Evolutionary conservation across 73 alveolate genomes (phyloP).

Genomic region (Uronychia setigera): DNA sequence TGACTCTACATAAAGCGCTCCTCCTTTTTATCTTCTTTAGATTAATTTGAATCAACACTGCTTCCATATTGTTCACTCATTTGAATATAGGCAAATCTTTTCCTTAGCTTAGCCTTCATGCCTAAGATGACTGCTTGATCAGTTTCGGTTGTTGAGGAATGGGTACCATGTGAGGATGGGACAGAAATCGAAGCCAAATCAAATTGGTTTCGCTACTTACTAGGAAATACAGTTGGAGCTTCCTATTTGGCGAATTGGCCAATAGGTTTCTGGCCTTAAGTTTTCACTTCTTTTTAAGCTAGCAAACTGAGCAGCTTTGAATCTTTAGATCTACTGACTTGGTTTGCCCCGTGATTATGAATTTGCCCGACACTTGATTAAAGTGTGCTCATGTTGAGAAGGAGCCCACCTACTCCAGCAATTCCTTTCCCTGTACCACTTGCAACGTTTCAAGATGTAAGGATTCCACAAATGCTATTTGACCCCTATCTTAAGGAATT

Average conservation of each 20-base stretch:
- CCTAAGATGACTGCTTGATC: not conserved
- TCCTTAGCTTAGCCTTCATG: not conserved
- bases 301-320: not conserved
- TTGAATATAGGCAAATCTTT: not conserved
- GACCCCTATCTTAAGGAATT: not conserved
- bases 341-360: too few species aligned
- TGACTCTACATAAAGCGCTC: too few species aligned
- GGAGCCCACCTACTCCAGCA: not conserved
- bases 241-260: too few species aligned
- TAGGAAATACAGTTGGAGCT: not conserved
- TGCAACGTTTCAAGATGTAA: too few species aligned
- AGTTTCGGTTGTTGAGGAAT: too few species aligned
- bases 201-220: not conserved
- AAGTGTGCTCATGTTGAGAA: not conserved
- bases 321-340: not conserved
- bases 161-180: too few species aligned
- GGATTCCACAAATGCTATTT: not conserved
- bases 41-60: too few species aligned
- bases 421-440: too few species aligned
- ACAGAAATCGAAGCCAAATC: too few species aligned
- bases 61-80: too few species aligned
- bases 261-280: not conserved
- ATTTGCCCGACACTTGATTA: too few species aligned
- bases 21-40: too few species aligned
- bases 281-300: not conserved